Base-by-base conservation (phyloP, 345 rosid genomes). In the Excoecaria agallocha region DNA sequence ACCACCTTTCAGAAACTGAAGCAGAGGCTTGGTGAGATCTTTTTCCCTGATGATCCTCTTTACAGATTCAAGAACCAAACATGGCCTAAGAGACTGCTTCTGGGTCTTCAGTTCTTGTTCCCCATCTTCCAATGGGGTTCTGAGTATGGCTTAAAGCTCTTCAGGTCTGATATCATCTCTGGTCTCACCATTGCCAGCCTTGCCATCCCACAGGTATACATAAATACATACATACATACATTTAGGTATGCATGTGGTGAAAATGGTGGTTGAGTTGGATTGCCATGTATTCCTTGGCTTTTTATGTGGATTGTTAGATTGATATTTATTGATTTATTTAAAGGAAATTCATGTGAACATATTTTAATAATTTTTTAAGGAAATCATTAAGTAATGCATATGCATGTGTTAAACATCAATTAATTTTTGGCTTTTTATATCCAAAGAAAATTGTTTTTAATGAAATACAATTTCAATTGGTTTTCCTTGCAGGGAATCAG, bases 161-260 rank as follows among this genome's bases (percentile, higher is more conserved):
- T 96, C 62, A 84, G 89, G 84, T 96, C 99, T 54, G 99, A 96
- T 80, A 57, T 90, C 82, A 82, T 96, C 83, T 86, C 99, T 59
- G 99, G 99, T 49, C 88, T 96, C 78, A 96, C 99, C 94, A 96
- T 96, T 86, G 98, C 99, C 30, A 96, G 96, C 87, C 94, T 96
- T 45, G 97, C 99, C 10, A 96, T 96, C 69, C 99, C 99, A 52
- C 99, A 96, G 99, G 99, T 94, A 77, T 74, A 4, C 56, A n/a
- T 55, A 66, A 37, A 13, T 41, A 13, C 16, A 61, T 30, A 30
- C 30, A 30, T 30, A 30, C 30, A 30, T 30, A 30, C 30, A 30
- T 30, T 30, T 30, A 30, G 30, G 30, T 30, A 30, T 30, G 30
- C 30, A 30, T 30, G 30, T 30, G 30, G 30, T 30, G 30, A 30